Evolutionary conservation across 2,329 filamentous ascomycete species (phyloP), one percentile per base, ranked within the genome.

Genomic region (Trichoderma cornu-damae): DNA sequence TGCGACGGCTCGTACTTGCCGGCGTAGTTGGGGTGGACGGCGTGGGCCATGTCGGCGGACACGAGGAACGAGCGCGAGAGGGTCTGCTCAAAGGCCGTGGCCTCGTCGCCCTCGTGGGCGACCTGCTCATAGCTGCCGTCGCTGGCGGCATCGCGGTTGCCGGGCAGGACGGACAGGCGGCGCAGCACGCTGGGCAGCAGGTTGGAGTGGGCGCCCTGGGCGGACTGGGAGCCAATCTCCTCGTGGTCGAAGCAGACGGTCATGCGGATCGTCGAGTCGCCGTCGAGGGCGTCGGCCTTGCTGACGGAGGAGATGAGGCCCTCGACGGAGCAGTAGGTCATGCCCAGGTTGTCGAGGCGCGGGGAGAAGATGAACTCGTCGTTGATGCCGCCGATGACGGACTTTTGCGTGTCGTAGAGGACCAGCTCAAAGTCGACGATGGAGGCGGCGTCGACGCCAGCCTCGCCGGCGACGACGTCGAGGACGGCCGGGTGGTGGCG

Each of bases 31-130:
- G 94, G 94, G 73, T 99, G 90, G 12, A 99, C 86, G 4, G 88
- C 88, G 76, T 99, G 94, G 1, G 94, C 92, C 94, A 99, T 97
- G 71, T 99, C 94, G 52, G 94, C 94, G 5, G 90, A 96, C 61
- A 99, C 81, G 59, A 99, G 84, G 80, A 99, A 96, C 1, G 91
- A 96, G 26, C 88, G 88, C 5, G 91, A 83, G 52, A 96, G 81
- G 1, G 90, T 94, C 77, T 97, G 93, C 75, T 99, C 94, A 70
- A 91, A 96, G 32, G 91, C 90, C 1, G 92, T 96, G 6, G 84
- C 77, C 12, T 87, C 75, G 63, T 88, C 85, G 20, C 76, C 74
- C 11, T 87, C 84, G 59, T 82, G 78, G 34, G 76, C 73, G 55
- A 76, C 84, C 40, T 77, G 73, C 43, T 87, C 85, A 58, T 82